phyloP scores from a whole-genome alignment of 345 rosid species.

The Arabidopsis suecica region DNA sequence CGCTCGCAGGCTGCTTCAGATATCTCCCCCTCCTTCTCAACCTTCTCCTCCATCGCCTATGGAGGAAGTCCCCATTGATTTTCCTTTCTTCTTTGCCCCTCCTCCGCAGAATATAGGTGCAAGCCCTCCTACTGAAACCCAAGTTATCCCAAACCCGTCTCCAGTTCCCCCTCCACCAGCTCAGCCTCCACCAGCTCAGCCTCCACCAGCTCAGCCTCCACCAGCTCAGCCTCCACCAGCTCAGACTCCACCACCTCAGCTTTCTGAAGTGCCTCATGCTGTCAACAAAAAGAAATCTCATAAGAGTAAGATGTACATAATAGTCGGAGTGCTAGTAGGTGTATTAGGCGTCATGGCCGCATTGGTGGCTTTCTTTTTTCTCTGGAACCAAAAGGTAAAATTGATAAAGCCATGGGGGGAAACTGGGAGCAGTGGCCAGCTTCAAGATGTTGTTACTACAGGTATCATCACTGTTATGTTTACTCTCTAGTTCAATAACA shows the following conservation, averaged over 20 bases:
- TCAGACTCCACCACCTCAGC: not conserved
- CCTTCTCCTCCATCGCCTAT: conserved; percentile 24
- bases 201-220: not conserved
- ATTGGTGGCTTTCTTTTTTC: conserved; percentile 49
- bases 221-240: not conserved
- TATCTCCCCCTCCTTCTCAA: not conserved
- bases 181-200: no score
- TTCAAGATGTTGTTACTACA: conserved; percentile 74
- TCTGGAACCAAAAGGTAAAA: conserved; percentile 54
- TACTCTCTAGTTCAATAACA: conserved; percentile 15
- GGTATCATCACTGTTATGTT: conserved; percentile 45
- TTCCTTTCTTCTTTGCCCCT: not conserved
- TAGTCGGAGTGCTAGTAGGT: conserved; percentile 44
- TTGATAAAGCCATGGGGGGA: conserved; percentile 77
- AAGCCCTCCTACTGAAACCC: not conserved
- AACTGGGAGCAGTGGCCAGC: conserved; percentile 66
- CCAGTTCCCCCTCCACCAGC: not conserved
- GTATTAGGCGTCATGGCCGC: conserved; percentile 44
- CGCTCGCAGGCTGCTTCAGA: conserved; percentile 42
- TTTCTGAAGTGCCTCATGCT: not conserved
- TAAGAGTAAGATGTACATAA: not conserved
- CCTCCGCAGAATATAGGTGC: not conserved
- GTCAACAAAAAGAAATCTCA: not conserved
- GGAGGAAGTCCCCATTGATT: not conserved
- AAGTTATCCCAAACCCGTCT: not conserved